Percentiles rank a stretch among this genome's conserved stretches.
phyloP scores from a whole-genome alignment of 139 green algal species.

The Trebouxia sp. region DNA sequence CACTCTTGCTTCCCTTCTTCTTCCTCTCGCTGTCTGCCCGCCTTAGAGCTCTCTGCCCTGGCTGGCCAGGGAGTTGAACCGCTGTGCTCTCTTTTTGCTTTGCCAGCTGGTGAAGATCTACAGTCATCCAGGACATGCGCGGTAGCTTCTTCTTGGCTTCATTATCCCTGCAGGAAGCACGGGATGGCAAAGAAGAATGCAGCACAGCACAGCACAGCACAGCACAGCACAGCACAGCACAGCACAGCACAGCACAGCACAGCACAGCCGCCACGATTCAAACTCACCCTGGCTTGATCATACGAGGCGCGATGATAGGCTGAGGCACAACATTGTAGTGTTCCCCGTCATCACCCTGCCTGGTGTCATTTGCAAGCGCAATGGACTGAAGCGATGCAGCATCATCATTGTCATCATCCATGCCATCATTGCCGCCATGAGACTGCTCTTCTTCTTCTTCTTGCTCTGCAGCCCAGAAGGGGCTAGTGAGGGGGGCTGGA shows the following conservation, averaged over 20 bases:
- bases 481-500: background rate
- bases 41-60: background rate
- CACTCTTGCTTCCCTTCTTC: slow-evolving; percentile 2
- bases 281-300: slow-evolving; percentile 25
- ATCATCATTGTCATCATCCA: background rate
- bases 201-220: background rate
- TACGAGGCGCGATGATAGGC: slow-evolving; percentile 23
- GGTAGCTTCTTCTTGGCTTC: background rate
- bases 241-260: background rate
- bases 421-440: background rate
- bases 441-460: background rate
- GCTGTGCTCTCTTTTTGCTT: background rate
- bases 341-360: background rate
- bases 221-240: background rate
- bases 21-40: background rate
- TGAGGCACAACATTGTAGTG: slow-evolving; percentile 32
- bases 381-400: background rate
- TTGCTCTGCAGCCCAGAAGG: background rate
- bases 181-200: background rate
- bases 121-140: slow-evolving; percentile 25
- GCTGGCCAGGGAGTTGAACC: background rate
- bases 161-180: background rate
- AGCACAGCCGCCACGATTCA: too few relatives aligned
- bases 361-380: background rate
- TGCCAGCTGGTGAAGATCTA: slow-evolving; percentile 23